Evolutionary conservation across 2,329 filamentous ascomycete genomes (phyloP).

Genomic region (Celoporthe dispersa): DNA sequence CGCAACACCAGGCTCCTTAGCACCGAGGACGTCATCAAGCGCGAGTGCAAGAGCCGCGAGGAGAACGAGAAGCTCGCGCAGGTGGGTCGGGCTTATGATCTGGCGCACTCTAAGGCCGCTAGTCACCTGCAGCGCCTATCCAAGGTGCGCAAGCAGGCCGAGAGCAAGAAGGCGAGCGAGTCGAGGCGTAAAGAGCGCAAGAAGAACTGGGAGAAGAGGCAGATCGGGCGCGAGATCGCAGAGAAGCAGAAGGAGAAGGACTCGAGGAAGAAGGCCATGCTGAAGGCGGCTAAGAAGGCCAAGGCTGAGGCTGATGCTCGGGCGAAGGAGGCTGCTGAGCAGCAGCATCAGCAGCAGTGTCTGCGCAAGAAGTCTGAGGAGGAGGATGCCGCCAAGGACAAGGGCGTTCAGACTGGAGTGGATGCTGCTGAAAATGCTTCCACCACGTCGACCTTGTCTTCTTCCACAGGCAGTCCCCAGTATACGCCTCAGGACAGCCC

Average conservation of each 20-base stretch:
- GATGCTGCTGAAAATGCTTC: slow-evolving; percentile 31
- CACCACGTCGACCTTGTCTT: slow-evolving; percentile 31
- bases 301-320: slow-evolving; percentile 37
- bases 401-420: slow-evolving; percentile 22
- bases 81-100: slow-evolving; percentile 71
- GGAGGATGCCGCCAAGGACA: slow-evolving; percentile 28
- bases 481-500: slow-evolving; percentile 37
- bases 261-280: slow-evolving; percentile 45
- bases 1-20: slow-evolving; percentile 54
- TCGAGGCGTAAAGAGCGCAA: slow-evolving; percentile 49
- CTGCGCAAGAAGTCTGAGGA: slow-evolving; percentile 32
- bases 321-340: slow-evolving; percentile 30
- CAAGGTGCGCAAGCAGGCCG: slow-evolving; percentile 51
- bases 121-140: slow-evolving; percentile 47
- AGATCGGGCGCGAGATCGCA: slow-evolving; percentile 43
- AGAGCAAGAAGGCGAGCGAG: slow-evolving; percentile 53
- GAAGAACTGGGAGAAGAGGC: slow-evolving; percentile 44
- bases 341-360: slow-evolving; percentile 28
- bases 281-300: slow-evolving; percentile 44
- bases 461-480: slow-evolving; percentile 33
- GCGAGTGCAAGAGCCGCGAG: slow-evolving; percentile 62
- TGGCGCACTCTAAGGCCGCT: slow-evolving; percentile 66
- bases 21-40: slow-evolving; percentile 70
- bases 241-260: slow-evolving; percentile 48
- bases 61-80: slow-evolving; percentile 80